phyloP scores from a whole-genome alignment of 139 green algal species.

The Picochlorum sp. region DNA sequence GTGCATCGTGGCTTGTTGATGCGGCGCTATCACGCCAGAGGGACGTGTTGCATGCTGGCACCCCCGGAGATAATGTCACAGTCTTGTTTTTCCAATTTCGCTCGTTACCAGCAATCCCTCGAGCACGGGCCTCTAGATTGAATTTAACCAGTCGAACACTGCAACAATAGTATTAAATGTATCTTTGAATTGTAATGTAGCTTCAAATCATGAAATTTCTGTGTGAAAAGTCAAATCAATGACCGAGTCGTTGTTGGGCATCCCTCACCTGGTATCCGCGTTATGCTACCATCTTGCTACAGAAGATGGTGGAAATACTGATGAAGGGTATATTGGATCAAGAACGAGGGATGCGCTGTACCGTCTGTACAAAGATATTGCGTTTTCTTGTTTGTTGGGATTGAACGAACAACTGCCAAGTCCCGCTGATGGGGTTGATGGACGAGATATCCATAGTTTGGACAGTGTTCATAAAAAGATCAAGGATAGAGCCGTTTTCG shows the following conservation, averaged over 20 bases:
- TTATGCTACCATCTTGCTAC: not conserved
- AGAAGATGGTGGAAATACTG: not conserved
- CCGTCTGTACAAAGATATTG: too few species aligned
- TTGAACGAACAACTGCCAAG: too few species aligned
- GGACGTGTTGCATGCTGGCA: constrained; percentile 14
- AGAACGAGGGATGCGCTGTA: too few species aligned
- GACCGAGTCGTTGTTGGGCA: not conserved
- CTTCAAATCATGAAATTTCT: too few species aligned
- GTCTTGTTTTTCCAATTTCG: constrained; percentile 22
- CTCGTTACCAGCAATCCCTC: constrained; percentile 16
- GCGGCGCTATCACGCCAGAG: constrained; percentile 16
- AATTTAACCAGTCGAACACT: constrained; percentile 12
- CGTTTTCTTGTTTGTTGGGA: too few species aligned
- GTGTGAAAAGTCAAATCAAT: too few species aligned
- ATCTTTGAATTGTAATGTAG: too few species aligned
- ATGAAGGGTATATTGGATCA: too few species aligned
- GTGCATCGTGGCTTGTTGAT: constrained; percentile 22
- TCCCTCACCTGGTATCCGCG: not conserved
- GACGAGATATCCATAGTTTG: too few species aligned
- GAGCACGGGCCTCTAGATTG: constrained; percentile 14
- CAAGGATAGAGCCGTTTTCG: too few species aligned
- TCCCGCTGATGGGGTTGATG: too few species aligned
- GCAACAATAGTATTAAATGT: not conserved
- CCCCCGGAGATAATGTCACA: constrained; percentile 28
- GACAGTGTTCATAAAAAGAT: too few species aligned